These are phyloP conservation scores for Vaccinium corymbosum DNA, from an alignment of 148 eudicot genomes.

Conservation along the genomic window DNA sequence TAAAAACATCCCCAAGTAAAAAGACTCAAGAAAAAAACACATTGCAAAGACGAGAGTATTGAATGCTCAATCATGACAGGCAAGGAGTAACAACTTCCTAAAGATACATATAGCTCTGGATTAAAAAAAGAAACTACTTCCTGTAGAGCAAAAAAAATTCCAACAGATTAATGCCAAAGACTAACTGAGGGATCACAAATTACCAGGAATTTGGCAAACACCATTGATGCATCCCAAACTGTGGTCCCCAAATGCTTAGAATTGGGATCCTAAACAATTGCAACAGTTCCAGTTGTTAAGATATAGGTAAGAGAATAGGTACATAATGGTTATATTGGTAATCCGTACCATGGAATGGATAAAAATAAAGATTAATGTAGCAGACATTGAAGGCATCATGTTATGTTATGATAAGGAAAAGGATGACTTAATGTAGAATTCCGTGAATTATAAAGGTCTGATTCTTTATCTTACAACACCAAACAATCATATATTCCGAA, in stretches of 20 bases:
- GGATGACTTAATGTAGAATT: background rate
- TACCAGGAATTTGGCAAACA: slow-evolving; percentile 88
- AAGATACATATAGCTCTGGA: background rate
- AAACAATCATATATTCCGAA: background rate
- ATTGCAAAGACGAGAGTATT: background rate
- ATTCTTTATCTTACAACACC: background rate
- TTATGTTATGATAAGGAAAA: background rate
- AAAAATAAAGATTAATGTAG: background rate
- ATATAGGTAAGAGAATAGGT: background rate
- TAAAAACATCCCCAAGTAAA: background rate
- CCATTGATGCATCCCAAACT: slow-evolving; percentile 98
- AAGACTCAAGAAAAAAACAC: background rate
- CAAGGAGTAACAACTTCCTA: background rate
- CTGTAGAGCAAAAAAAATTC: background rate
- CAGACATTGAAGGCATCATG: background rate
- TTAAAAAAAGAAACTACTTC: background rate
- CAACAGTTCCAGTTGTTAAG: slow-evolving; percentile 10
- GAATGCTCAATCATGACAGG: background rate
- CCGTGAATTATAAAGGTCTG: background rate
- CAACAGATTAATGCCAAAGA: background rate
- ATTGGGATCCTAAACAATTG: slow-evolving; percentile 77
- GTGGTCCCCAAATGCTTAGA: slow-evolving; percentile 95
- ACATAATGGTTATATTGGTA: too few relatives aligned
- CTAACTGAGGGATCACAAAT: background rate
- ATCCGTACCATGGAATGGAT: background rate